Conservation (phyloP, 176 grass and related monocot species). For the Carex pumila region DNA sequence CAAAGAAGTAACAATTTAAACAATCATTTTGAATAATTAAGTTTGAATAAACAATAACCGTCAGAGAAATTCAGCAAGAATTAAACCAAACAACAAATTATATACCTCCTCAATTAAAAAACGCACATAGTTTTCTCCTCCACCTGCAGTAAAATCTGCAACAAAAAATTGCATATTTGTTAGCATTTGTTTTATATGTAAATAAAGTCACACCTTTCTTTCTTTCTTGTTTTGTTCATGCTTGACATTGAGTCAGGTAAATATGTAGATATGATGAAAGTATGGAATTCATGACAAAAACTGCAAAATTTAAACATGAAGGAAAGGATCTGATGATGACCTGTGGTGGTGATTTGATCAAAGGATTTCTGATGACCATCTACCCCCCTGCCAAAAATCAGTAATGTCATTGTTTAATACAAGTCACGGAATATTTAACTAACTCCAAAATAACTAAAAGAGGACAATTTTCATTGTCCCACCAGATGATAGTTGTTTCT, state of each 20-base stretch:
- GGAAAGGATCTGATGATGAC: slow-evolving; percentile 23
- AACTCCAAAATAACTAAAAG: neutral
- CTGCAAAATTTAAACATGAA: slow-evolving; percentile 15
- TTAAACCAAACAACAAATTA: slow-evolving; percentile 8
- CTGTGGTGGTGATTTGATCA: slow-evolving; percentile 74
- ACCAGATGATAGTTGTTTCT: neutral
- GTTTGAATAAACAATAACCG: neutral
- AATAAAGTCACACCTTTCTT: neutral
- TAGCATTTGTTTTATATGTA: neutral
- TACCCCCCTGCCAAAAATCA: slow-evolving; percentile 34
- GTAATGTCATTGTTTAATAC: neutral
- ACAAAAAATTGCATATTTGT: neutral
- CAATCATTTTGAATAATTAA: neutral
- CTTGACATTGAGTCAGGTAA: neutral
- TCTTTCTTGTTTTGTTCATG: neutral
- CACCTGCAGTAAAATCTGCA: slow-evolving; percentile 28
- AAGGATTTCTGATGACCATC: slow-evolving; percentile 48
- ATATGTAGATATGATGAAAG: neutral
- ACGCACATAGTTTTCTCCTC: slow-evolving; percentile 49
- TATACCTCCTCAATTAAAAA: slow-evolving; percentile 67
- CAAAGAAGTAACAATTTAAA: neutral
- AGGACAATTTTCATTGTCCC: neutral
- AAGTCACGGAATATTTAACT: neutral
- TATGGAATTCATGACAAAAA: neutral
- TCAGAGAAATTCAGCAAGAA: neutral